phyloP scores from a whole-genome alignment of 2,329 filamentous ascomycete genomes.

The Colletotrichum sp. region DNA sequence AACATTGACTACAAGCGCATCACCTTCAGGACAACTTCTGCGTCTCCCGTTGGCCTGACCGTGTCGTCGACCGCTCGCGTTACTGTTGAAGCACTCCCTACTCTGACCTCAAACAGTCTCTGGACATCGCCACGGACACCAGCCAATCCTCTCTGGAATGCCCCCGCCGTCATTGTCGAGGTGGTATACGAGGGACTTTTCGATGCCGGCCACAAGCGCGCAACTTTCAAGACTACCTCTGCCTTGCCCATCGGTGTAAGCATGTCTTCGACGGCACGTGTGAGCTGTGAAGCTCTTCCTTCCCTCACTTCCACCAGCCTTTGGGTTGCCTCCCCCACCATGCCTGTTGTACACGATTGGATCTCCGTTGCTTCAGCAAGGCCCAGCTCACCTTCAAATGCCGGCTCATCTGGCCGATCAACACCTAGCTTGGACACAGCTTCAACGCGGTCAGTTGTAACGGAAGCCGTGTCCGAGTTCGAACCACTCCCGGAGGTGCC shows the following conservation, averaged over 20 bases:
- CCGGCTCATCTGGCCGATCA: not conserved
- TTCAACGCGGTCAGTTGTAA: not conserved
- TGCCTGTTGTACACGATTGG: constrained; percentile 24
- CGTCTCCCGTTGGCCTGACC: constrained; percentile 36
- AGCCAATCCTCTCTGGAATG: not conserved
- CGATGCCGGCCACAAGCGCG: constrained; percentile 24
- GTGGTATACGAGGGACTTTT: constrained; percentile 13
- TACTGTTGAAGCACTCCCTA: not conserved
- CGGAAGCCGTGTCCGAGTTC: constrained; percentile 6
- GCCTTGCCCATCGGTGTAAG: constrained; percentile 18
- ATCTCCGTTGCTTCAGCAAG: not conserved
- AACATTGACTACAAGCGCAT: constrained; percentile 23
- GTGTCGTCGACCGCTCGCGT: constrained; percentile 36
- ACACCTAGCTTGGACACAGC: constrained; percentile 13
- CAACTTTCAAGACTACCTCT: constrained; percentile 23
- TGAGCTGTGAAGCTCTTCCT: constrained; percentile 30
- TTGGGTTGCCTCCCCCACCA: constrained; percentile 29
- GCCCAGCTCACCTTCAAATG: not conserved
- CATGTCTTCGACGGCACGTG: constrained; percentile 24
- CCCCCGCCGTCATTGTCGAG: not conserved
- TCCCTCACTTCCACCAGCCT: constrained; percentile 37
- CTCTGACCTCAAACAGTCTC: constrained; percentile 34
- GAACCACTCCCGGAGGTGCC: constrained; percentile 2
- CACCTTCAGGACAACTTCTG: constrained; percentile 34
- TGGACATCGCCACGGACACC: constrained; percentile 27